A percentile compares a stretch with the other conserved stretches of the same genome.
These are phyloP conservation scores for Rhododendron ovatum DNA, from an alignment of 148 eudicot species.

Conservation along the genomic window DNA sequence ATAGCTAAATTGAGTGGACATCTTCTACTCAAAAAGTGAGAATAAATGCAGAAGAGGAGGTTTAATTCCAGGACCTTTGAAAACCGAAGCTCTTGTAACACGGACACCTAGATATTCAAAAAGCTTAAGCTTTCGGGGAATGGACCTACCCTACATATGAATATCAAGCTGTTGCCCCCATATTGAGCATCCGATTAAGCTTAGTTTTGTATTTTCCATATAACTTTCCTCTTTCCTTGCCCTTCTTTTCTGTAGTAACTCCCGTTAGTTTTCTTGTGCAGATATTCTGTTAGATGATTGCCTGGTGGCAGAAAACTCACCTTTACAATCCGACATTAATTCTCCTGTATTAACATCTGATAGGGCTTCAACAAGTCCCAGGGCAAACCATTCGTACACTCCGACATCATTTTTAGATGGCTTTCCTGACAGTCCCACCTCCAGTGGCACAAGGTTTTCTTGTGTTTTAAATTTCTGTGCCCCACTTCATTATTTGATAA, in stretches of 20 bases:
- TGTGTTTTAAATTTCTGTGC: background rate
- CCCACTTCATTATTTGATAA: background rate
- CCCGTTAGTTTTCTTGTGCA: conserved; percentile 31
- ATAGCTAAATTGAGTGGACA: background rate
- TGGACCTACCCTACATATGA: background rate
- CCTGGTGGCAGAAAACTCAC: conserved; percentile 73
- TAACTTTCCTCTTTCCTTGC: background rate
- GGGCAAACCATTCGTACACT: conserved; percentile 28
- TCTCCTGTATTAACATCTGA: conserved; percentile 43
- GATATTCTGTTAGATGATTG: conserved; percentile 76
- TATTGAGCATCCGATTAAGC: background rate
- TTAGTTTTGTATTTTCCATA: background rate
- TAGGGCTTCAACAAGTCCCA: conserved; percentile 44
- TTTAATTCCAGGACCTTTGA: background rate
- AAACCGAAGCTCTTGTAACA: background rate
- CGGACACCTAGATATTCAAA: background rate
- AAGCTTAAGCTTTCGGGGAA: background rate
- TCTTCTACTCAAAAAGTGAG: background rate
- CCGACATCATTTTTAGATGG: conserved; percentile 32
- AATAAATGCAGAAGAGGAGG: background rate
- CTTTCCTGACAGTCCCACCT: conserved; percentile 37
- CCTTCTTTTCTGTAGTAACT: background rate
- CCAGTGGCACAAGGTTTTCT: conserved; percentile 50
- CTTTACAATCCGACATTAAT: conserved; percentile 49
- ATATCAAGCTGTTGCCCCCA: background rate